Percentiles rank a stretch among this genome's conserved stretches.
Evolutionary conservation across 83 land plant species (phyloP).

Genomic region (Diphasiastrum complanatum): DNA sequence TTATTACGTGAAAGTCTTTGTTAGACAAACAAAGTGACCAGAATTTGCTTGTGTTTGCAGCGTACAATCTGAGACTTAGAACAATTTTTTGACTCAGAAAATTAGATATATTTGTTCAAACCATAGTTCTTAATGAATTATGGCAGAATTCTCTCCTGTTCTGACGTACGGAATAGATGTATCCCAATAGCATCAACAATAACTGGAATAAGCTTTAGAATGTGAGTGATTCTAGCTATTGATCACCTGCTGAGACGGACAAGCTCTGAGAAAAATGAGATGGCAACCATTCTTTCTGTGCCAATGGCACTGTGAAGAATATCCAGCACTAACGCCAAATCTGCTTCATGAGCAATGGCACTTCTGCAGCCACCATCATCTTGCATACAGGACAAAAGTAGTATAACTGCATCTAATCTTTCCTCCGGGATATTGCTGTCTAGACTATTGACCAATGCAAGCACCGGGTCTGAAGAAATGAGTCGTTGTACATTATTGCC

Average conservation of each 20-base stretch:
- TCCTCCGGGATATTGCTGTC: slow-evolving; percentile 30
- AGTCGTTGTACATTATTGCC: slow-evolving; percentile 18
- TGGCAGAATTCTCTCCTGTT: too few species aligned
- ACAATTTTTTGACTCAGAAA: too few species aligned
- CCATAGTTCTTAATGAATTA: too few species aligned
- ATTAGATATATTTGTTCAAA: too few species aligned
- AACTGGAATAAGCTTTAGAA: neutral
- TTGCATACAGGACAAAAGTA: slow-evolving; percentile 43
- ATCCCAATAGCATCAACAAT: neutral
- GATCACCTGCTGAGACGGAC: slow-evolving; percentile 48
- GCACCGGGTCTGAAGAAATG: slow-evolving; percentile 38
- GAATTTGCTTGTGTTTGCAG: too few species aligned
- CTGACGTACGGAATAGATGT: neutral
- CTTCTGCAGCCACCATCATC: slow-evolving; percentile 46
- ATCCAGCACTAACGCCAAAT: slow-evolving; percentile 23
- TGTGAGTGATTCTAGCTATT: neutral
- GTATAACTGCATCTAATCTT: slow-evolving; percentile 20
- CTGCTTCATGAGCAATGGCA: slow-evolving; percentile 26
- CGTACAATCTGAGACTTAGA: too few species aligned
- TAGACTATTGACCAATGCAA: slow-evolving; percentile 30
- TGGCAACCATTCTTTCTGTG: slow-evolving; percentile 29
- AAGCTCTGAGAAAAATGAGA: slow-evolving; percentile 40
- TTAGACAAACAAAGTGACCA: too few species aligned
- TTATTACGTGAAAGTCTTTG: too few species aligned
- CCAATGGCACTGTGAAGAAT: slow-evolving; percentile 40